Conservation (phyloP, 148 eudicot species). For the Rhododendron simsii region DNA sequence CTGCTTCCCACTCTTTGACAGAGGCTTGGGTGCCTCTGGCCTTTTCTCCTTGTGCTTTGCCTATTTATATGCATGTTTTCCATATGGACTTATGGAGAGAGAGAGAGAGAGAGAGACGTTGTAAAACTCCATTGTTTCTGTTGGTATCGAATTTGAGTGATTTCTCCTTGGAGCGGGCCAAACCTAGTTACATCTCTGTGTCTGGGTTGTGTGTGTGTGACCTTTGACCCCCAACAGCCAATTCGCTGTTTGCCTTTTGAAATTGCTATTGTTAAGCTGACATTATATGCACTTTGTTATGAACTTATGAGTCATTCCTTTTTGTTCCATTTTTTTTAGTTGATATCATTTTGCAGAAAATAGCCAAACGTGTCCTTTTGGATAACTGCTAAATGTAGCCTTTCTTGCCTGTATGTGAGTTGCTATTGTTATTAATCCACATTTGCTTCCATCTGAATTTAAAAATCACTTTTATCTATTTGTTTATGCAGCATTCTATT, state of each 20-base stretch:
- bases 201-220: background rate
- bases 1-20: background rate
- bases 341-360: background rate
- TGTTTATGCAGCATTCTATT: slow-evolving; percentile 71
- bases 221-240: background rate
- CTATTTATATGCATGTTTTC: background rate
- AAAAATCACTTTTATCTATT: background rate
- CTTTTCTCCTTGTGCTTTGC: background rate
- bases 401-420: background rate
- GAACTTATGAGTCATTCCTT: background rate
- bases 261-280: background rate
- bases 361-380: background rate
- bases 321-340: background rate
- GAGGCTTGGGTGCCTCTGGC: background rate
- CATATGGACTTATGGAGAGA: background rate
- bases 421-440: background rate
- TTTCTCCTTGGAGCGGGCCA: background rate
- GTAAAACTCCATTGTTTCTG: background rate
- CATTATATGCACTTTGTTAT: background rate
- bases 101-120: background rate
- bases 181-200: background rate
- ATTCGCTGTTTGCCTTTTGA: background rate
- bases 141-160: too few relatives aligned
- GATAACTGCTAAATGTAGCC: background rate
- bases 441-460: background rate